A percentile compares a stretch with the other conserved stretches of the same genome.
Evolutionary conservation across 2,329 filamentous ascomycete species (phyloP).

Genomic region (Trichophyton verrucosum): DNA sequence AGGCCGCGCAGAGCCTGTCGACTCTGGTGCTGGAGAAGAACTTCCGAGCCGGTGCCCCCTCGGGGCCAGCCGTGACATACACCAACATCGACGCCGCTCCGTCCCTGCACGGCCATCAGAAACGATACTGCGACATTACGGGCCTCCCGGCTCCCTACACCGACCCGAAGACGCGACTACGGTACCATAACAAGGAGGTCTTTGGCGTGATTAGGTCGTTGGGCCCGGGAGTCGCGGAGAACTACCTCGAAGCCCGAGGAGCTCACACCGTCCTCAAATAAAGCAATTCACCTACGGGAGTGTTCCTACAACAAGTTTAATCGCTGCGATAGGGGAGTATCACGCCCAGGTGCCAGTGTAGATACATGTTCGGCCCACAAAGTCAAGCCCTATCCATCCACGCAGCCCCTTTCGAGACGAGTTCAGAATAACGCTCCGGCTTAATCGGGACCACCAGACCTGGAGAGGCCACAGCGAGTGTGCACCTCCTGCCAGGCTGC

Average conservation of each 20-base stretch:
- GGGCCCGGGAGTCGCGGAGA: constrained; percentile 71
- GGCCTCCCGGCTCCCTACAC: constrained; percentile 83
- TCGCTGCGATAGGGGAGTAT: background rate
- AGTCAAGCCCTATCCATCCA: constrained; percentile 95
- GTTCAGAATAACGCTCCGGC: constrained; percentile 91
- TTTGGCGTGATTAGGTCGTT: constrained; percentile 72
- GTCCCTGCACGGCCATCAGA: constrained; percentile 65
- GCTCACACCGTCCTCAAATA: constrained; percentile 89
- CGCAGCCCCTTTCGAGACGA: constrained; percentile 62
- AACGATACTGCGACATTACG: constrained; percentile 91
- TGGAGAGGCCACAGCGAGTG: constrained; percentile 4
- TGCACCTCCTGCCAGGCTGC: constrained; percentile 13
- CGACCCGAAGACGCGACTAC: constrained; percentile 84
- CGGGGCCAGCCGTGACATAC: constrained; percentile 68
- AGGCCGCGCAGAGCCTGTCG: constrained; percentile 73
- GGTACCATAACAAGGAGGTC: constrained; percentile 88
- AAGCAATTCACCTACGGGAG: background rate
- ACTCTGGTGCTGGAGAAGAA: constrained; percentile 83
- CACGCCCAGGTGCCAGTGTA: background rate
- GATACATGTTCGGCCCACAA: constrained; percentile 66
- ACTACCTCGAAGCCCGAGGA: constrained; percentile 76
- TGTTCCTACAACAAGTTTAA: no score
- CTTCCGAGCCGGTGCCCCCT: constrained; percentile 36
- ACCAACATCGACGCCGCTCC: constrained; percentile 95
- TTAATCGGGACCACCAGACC: constrained; percentile 81